Base-by-base conservation (phyloP, 106 monocot species). In the Gastrodia elata region DNA sequence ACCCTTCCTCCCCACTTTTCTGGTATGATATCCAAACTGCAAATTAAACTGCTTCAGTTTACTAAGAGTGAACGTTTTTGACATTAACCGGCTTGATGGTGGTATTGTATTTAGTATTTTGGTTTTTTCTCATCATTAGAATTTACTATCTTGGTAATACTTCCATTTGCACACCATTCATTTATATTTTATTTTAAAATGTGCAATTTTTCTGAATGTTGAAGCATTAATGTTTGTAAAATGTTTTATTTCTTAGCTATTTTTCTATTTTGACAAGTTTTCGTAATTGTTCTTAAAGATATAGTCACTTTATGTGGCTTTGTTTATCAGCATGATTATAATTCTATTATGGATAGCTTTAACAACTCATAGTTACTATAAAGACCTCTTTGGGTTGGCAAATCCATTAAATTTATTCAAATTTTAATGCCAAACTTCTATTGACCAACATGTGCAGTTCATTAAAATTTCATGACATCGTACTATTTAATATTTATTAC, bases 1-100 rank as follows among this genome's bases (percentile, higher is more conserved):
- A 91, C 89, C 39, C 78, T 95, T 59, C 91, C 95, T 80, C 68
- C 28, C 38, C 83, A 79, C 65, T 95, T 95, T 70, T 71, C 83
- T 64, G 89, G 95, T 92, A 37, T 36, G 65, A 8, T 20, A 1
- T 52, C 71, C 39, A 9, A 25, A 69, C 6, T 38, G 13, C 39
- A 39, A 9, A 40, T 69, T 69, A 16, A 18, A 25, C 11, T 69
- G 40, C 40, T 69, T 3, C 30, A 6, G 10, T 7, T 59, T 27
- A 27, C 28, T 30, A 59, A 59, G 26, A 59, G 10, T 61, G 14
- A 61, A 61, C 30, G 14, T 32, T 1, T 61, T 32, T 61, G n/a
- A n/a, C n/a, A n/a, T n/a, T n/a, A n/a, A n/a, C n/a, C n/a, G n/a
- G n/a, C 4, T 61, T 1, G 61, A 9, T 32, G 28, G 11, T 61